These are phyloP conservation scores for Microcyclospora tardicrescens DNA, from an alignment of 2,329 filamentous ascomycete species.

Conservation along the genomic window DNA sequence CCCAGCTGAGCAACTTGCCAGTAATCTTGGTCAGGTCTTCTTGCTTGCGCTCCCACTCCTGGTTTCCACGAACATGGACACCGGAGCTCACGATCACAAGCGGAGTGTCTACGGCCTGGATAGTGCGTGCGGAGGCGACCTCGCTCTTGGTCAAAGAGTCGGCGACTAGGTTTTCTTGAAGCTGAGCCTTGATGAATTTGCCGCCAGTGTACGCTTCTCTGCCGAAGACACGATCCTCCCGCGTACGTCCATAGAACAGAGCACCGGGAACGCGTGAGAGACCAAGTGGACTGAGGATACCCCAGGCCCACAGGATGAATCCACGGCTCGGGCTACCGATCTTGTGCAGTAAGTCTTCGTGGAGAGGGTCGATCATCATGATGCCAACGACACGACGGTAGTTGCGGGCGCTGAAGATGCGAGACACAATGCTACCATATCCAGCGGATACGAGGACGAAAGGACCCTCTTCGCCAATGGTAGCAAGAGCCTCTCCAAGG, in stretches of 20 bases:
- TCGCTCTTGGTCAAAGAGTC: conserved; percentile 74
- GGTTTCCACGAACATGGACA: conserved; percentile 50
- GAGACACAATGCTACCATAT: conserved; percentile 75
- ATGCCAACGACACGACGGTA: conserved; percentile 61
- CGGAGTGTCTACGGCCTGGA: conserved; percentile 64
- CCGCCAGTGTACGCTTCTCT: conserved; percentile 63
- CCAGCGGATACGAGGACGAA: conserved; percentile 83
- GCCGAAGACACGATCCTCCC: conserved; percentile 76
- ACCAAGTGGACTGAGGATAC: conserved; percentile 75
- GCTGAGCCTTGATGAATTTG: conserved; percentile 75
- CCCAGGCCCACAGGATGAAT: conserved; percentile 75
- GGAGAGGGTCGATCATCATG: conserved; percentile 74
- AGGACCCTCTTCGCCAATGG: conserved; percentile 69
- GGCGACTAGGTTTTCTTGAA: conserved; percentile 87
- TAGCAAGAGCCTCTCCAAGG: conserved; percentile 70
- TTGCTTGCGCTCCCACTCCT: conserved; percentile 72
- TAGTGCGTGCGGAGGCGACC: conserved; percentile 61
- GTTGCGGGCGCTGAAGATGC: conserved; percentile 81
- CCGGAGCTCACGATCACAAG: conserved; percentile 76
- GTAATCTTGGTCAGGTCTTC: conserved; percentile 72
- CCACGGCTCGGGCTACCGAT: conserved; percentile 57
- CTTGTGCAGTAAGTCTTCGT: conserved; percentile 68
- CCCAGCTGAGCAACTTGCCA: conserved; percentile 66
- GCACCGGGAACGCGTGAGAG: conserved; percentile 69
- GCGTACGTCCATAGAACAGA: conserved; percentile 65